Base-by-base conservation (phyloP, 805 yeast genomes). In the Sugiyamaella americana region DNA sequence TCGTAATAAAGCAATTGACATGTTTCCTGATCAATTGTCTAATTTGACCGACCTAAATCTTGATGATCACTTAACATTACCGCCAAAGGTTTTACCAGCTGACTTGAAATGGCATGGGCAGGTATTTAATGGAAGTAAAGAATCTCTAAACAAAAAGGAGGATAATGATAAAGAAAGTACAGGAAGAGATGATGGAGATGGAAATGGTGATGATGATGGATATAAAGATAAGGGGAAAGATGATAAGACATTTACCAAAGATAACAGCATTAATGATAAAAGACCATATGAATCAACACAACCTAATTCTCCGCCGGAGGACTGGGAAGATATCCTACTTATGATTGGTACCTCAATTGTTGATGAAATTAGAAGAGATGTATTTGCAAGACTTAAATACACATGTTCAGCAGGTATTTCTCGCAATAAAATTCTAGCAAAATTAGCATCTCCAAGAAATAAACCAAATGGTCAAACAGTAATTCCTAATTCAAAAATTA, bases 331-430 rank as follows among this genome's bases (percentile, higher is more conserved):
- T 60, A 64, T 87, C 0, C 64, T 82, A 3, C 71, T 82, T 19
- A 56, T 83, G 13, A 57, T 88, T 0, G 98, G 86, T 0, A 80
- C 94, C 0, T 71, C 71, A 11, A 55, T 82, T 0, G 74, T 84
- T 1, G 63, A 60, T 43, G 72, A 76, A 0, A 64, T 87, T 1
- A 69, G 98, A 35, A 53, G 61, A 11, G 61, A 65, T 13, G 74
- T 93, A 3, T 69, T 66, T 50, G 58, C 68, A 1, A 74, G 72
- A 21, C 65, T 91, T 37, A 83, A 84, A 2, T 93, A 86, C 59
- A 86, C 91, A 0, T 87, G 97, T 0, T 88, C 97, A 0, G 89
- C 94, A 18, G 98, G 98, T 0, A 64, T 93, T 1, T 84, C 85
- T 0, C 69, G 82, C 13, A 84, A 80, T 38, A 87, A 87, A 61